These are phyloP conservation scores for Draba incana DNA, from an alignment of 345 rosid species.

Conservation along the genomic window DNA sequence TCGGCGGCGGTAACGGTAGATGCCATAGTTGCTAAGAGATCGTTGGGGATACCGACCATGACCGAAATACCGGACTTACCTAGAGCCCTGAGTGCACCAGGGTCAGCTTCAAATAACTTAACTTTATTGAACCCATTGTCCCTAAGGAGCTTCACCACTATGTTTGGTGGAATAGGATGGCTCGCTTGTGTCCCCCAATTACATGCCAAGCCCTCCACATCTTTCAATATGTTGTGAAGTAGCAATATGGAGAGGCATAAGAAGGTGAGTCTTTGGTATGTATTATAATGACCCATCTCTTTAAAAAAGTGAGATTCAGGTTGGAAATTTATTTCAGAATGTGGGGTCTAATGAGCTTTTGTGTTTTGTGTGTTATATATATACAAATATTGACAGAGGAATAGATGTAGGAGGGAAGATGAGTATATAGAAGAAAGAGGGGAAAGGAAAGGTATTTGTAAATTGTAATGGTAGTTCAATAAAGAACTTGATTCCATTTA, in stretches of 20 bases:
- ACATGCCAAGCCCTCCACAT: conserved; percentile 61
- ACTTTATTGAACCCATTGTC: conserved; percentile 88
- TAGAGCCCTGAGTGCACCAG: conserved; percentile 73
- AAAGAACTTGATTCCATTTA: conserved; percentile 56
- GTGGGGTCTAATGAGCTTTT: conserved; percentile 31
- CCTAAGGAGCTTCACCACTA: conserved; percentile 67
- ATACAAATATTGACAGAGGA: conserved; percentile 3
- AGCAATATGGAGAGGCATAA: conserved; percentile 35
- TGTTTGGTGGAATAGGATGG: conserved; percentile 65
- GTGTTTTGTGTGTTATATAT: conserved; percentile 2
- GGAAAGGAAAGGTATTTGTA: conserved; percentile 50
- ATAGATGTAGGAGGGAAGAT: conserved; percentile 24
- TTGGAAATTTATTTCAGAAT: neutral
- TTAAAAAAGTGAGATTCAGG: neutral
- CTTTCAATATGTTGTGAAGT: conserved; percentile 26
- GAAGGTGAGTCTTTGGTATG: conserved; percentile 6
- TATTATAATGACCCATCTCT: conserved; percentile 44
- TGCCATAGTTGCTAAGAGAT: conserved; percentile 65
- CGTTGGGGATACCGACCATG: conserved; percentile 95
- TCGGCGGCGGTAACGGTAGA: conserved; percentile 57
- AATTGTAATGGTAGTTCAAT: conserved; percentile 30
- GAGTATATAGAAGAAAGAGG: conserved; percentile 47
- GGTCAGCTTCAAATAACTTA: conserved; percentile 90
- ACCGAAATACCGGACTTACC: conserved; percentile 87
- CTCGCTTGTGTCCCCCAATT: conserved; percentile 82